Conservation (phyloP, 352 stramenopile species). For the Phytophthora sansomeana region DNA sequence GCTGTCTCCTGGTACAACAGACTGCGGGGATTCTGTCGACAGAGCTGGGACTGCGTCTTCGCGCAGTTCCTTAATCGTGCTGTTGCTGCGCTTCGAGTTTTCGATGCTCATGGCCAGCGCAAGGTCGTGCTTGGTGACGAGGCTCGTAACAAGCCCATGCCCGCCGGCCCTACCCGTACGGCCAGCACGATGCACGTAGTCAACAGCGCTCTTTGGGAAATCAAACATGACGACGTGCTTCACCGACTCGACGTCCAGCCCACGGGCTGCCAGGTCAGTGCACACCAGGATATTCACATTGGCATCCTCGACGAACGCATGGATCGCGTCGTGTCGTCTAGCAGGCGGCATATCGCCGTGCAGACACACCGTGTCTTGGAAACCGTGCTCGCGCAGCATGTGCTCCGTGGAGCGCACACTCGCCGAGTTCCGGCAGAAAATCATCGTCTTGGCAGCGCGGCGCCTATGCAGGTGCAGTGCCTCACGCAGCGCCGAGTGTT, state of each 20-base stretch:
- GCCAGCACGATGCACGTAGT: slow-evolving; percentile 94
- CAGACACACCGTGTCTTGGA: slow-evolving; percentile 63
- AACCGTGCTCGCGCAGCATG: slow-evolving; percentile 83
- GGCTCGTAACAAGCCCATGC: slow-evolving; percentile 69
- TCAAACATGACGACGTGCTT: slow-evolving; percentile 95
- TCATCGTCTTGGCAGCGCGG: slow-evolving; percentile 60
- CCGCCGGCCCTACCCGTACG: slow-evolving; percentile 71
- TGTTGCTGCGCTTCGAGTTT: slow-evolving; percentile 67
- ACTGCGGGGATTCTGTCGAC: slow-evolving; percentile 7
- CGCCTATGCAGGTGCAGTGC: slow-evolving; percentile 52
- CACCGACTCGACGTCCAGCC: slow-evolving; percentile 91
- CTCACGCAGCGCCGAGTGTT: slow-evolving; percentile 77
- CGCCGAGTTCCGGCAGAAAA: slow-evolving; percentile 82
- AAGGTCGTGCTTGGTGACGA: slow-evolving; percentile 81
- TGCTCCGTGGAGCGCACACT: slow-evolving; percentile 84
- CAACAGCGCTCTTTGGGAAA: slow-evolving; percentile 92
- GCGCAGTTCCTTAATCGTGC: slow-evolving; percentile 64
- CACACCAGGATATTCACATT: slow-evolving; percentile 88
- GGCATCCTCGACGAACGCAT: slow-evolving; percentile 55
- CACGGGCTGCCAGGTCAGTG: slow-evolving; percentile 93
- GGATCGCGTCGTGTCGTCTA: slow-evolving; percentile 62
- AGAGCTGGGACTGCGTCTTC: slow-evolving; percentile 11
- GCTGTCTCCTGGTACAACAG: slow-evolving; percentile 12
- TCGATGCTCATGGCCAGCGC: slow-evolving; percentile 68
- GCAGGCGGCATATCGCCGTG: slow-evolving; percentile 78